Evolutionary conservation across 306 rosid species (phyloP).

Genomic region (Myrica gale): DNA sequence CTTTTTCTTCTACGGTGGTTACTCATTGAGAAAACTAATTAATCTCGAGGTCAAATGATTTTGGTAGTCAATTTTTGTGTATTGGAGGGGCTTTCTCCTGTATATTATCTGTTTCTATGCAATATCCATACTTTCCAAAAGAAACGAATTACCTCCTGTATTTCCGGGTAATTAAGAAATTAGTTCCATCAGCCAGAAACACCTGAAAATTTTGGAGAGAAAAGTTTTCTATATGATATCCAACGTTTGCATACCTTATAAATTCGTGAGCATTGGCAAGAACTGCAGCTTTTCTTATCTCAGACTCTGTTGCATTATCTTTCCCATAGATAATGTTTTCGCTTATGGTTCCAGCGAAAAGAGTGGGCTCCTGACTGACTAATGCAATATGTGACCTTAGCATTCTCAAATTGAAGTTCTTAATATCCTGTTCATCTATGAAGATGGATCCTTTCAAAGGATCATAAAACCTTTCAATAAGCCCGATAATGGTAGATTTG

Average conservation of each 20-base stretch:
- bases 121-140: too few relatives aligned
- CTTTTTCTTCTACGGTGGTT: not conserved
- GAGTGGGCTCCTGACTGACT: slow-evolving; percentile 81
- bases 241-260: slow-evolving; percentile 51
- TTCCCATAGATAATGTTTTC: slow-evolving; percentile 80
- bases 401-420: slow-evolving; percentile 59
- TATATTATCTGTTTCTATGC: too few relatives aligned
- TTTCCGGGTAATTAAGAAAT: too few relatives aligned
- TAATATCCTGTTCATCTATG: slow-evolving; percentile 79
- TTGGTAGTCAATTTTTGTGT: not conserved
- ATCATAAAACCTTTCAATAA: slow-evolving; percentile 83
- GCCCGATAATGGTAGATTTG: slow-evolving; percentile 82
- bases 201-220: not conserved
- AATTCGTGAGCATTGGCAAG: slow-evolving; percentile 94
- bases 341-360: slow-evolving; percentile 66
- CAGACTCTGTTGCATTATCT: slow-evolving; percentile 64
- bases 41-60: not conserved
- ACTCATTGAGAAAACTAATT: too few relatives aligned
- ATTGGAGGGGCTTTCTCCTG: not conserved
- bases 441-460: slow-evolving; percentile 62
- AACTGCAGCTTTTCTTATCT: slow-evolving; percentile 75
- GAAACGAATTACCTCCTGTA: too few relatives aligned
- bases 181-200: not conserved
- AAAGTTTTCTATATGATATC: not conserved
- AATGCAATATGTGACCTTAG: slow-evolving; percentile 79